Conservation (phyloP, 2,329 filamentous ascomycete genomes). For the Xylaria sp. region DNA sequence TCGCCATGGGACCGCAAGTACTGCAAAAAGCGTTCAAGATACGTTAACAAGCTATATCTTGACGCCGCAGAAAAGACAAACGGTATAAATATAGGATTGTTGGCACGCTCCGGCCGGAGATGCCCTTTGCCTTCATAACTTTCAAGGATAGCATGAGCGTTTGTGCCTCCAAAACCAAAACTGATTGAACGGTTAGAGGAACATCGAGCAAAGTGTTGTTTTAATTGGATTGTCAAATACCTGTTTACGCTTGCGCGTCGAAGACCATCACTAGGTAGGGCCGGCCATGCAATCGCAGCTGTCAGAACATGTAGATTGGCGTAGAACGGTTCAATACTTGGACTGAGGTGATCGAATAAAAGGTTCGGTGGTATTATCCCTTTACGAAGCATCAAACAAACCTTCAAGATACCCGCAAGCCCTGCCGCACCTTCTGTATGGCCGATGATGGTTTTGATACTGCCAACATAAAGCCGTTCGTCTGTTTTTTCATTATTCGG, state of each 20-base stretch:
- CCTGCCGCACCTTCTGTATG: constrained; percentile 10
- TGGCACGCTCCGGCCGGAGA: no score
- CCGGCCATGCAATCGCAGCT: no score
- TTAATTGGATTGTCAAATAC: no score
- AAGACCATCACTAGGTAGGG: not conserved
- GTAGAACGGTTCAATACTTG: not conserved
- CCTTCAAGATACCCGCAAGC: constrained; percentile 1
- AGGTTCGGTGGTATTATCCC: not conserved
- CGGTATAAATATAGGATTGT: no score
- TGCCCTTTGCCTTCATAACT: not conserved
- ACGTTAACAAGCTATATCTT: no score
- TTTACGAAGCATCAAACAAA: not conserved
- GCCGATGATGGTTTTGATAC: constrained; percentile 6
- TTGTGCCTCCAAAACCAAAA: not conserved
- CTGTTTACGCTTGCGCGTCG: not conserved
- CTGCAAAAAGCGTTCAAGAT: no score
- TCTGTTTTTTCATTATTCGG: not conserved
- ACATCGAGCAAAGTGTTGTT: no score
- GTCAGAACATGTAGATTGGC: no score
- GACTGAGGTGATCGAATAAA: not conserved
- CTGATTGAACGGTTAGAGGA: not conserved
- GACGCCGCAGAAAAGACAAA: no score
- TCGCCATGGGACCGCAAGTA: no score
- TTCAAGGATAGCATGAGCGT: not conserved
- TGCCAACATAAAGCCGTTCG: constrained; percentile 23